Evolutionary conservation across 2,329 filamentous ascomycete species (phyloP), one percentile per base, ranked within the genome.

Genomic region (Didymella pinodella): DNA sequence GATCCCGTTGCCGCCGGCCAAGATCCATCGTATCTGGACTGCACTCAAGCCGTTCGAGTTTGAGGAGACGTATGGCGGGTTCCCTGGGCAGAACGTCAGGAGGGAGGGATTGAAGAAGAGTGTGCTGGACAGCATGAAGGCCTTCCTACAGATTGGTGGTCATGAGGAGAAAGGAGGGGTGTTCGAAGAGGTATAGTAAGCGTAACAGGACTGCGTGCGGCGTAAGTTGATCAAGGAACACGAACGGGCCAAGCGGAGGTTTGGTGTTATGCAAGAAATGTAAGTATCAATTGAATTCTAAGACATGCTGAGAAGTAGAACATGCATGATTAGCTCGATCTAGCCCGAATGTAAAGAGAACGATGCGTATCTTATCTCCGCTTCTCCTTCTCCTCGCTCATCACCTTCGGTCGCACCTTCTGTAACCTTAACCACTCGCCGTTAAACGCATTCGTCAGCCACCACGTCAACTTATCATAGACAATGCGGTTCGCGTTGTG

Each of bases 381-480:
- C 48, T 56, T 31, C 40, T 65, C 59, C 54, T 62, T 59, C 1
- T 61, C 65, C 29, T 76, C 72, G 31, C 65, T 47, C 52, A 69
- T 67, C 20, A 66, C 65, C 56, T 77, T 73, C 1, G 86, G 86
- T 28, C 77, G 77, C 0, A 85, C 83, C 52, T 84, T 75, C 16
- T 82, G 78, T 18, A 83, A 86, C 47, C 82, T 81, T 48, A 94
- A 81, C 92, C 94, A 98, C 77, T 97, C 93, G 50, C 95, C 95
- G 68, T 98, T 98, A 76, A 99, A 99, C 1, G 95, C 95, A 75
- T 97, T 98, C 74, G 97, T 86, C 54, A 99, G 87, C 94, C 94
- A 99, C 75, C 91, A 93, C 57, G 84, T 88, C 31, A 97, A 77
- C 79, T 92, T 96, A 67, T 97, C 90, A 74, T 95, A 98, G 7